Conservation (phyloP, 495 filamentous ascomycete genomes). For the Viridothelium virens region DNA sequence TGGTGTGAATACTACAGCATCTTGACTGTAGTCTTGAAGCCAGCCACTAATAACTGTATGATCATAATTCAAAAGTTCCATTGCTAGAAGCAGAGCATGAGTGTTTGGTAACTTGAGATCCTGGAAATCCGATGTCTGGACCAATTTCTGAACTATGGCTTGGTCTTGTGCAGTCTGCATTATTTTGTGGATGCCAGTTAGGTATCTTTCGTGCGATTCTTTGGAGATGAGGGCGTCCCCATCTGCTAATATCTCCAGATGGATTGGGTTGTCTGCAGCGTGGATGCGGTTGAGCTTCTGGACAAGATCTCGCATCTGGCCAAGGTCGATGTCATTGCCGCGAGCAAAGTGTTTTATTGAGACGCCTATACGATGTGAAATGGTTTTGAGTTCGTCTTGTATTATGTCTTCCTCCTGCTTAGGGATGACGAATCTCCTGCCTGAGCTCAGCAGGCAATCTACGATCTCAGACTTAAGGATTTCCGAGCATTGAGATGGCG, state of each 20-base stretch:
- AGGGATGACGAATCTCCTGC: not conserved
- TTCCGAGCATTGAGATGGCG: not conserved
- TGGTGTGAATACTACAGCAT: not conserved
- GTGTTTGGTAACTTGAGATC: not conserved
- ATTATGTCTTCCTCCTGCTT: not conserved
- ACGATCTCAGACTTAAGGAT: not conserved
- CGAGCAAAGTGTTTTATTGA: slow-evolving; percentile 6
- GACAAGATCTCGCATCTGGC: not conserved
- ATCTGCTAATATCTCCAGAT: not conserved
- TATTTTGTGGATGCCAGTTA: not conserved
- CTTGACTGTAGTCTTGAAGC: not conserved
- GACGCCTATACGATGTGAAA: not conserved
- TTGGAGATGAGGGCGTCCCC: not conserved
- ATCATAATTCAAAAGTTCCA: not conserved
- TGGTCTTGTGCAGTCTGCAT: slow-evolving; percentile 1
- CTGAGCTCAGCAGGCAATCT: not conserved
- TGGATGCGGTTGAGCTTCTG: not conserved
- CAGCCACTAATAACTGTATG: not conserved
- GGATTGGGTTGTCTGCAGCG: not conserved
- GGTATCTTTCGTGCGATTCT: not conserved
- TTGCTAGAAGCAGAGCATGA: not conserved
- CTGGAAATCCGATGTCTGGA: not conserved
- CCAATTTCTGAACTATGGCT: not conserved
- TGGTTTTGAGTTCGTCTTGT: not conserved
- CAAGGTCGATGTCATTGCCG: not conserved